phyloP scores from a whole-genome alignment of 371 early-diverging fungal species.

The Mycotypha africana region DNA sequence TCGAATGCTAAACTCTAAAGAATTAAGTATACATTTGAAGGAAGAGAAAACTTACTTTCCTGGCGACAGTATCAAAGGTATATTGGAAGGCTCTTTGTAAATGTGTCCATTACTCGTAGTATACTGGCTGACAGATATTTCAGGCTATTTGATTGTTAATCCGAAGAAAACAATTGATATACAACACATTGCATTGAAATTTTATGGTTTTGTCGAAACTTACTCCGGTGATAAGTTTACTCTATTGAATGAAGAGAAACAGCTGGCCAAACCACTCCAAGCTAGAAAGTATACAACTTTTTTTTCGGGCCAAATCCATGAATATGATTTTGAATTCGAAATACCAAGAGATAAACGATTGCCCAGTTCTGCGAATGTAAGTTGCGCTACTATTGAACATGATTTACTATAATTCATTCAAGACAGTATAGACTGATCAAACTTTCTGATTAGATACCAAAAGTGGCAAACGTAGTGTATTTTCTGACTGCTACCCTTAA shows the following conservation, averaged over 20 bases:
- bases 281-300: conserved; percentile 7
- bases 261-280: conserved; percentile 5
- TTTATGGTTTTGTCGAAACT: conserved; percentile 7
- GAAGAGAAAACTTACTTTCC: background rate
- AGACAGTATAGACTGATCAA: background rate
- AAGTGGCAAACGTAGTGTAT: conserved; percentile 8
- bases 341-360: conserved; percentile 7
- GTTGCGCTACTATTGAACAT: no score
- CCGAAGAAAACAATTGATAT: conserved; percentile 10
- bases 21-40: background rate
- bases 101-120: background rate
- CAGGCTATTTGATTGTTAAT: background rate
- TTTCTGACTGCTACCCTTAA: conserved; percentile 13
- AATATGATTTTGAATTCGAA: conserved; percentile 8
- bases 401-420: background rate
- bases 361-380: conserved; percentile 9
- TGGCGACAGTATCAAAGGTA: background rate
- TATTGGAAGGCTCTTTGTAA: background rate
- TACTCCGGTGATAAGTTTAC: conserved; percentile 6
- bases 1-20: background rate
- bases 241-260: background rate
- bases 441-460: conserved; percentile 8
- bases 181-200: conserved; percentile 4
- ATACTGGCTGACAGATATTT: background rate
- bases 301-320: background rate